These are phyloP conservation scores for Hypocrella siamensis DNA, from an alignment of 2,329 filamentous ascomycete genomes.

Conservation along the genomic window DNA sequence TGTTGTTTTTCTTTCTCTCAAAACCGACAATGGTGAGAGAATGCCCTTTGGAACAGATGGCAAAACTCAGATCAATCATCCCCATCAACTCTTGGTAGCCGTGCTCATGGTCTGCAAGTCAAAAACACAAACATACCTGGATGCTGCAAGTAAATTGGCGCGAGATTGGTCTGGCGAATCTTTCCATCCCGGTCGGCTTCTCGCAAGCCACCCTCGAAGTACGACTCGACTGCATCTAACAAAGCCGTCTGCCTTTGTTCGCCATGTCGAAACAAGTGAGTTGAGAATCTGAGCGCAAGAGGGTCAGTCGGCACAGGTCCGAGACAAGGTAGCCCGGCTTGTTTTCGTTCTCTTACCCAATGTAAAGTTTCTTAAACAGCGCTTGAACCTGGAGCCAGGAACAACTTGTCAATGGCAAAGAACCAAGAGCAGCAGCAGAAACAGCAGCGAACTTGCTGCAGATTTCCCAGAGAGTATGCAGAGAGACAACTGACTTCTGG, in stretches of 20 bases:
- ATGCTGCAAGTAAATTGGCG: constrained; percentile 85
- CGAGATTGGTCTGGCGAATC: constrained; percentile 54
- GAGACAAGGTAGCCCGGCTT: no score
- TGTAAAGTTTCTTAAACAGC: constrained; percentile 53
- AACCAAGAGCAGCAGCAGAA: not conserved
- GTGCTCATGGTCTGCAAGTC: no score
- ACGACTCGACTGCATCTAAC: constrained; percentile 53
- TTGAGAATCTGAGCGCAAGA: no score
- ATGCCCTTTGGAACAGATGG: constrained; percentile 60
- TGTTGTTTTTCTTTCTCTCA: constrained; percentile 50
- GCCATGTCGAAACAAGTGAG: no score
- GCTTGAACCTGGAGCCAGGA: constrained; percentile 52
- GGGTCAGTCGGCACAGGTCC: no score
- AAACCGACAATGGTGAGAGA: constrained; percentile 83
- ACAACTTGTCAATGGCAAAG: not conserved
- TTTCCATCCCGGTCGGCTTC: constrained; percentile 31
- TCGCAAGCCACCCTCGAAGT: constrained; percentile 44
- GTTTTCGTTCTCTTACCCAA: no score
- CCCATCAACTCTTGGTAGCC: no score
- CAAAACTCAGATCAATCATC: no score
- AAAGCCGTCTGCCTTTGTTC: no score
- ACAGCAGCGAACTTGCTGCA: not conserved
- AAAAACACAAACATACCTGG: constrained; percentile 32
- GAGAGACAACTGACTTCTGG: no score
- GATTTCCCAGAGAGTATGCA: no score